These are phyloP conservation scores for Aspergillus persii DNA, from an alignment of 2,329 filamentous ascomycete genomes.

Conservation along the genomic window DNA sequence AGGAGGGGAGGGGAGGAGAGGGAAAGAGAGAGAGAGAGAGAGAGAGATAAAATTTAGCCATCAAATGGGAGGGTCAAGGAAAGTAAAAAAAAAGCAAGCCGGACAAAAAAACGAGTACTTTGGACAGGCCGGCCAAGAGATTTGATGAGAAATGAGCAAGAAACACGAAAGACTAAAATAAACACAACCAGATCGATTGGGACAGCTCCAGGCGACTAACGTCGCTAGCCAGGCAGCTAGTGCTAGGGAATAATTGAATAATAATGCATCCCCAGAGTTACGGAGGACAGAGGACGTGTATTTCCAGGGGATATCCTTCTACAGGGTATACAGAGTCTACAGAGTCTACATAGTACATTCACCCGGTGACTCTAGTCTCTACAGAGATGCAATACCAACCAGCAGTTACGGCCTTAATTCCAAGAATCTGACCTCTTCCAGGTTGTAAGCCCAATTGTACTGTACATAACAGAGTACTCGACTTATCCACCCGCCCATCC, in stretches of 20 bases:
- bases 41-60: slow-evolving; percentile 2
- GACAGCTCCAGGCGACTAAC: slow-evolving; percentile 17
- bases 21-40: background rate
- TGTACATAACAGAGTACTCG: background rate
- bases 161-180: slow-evolving; percentile 15
- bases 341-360: too few relatives aligned
- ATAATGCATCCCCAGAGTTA: slow-evolving; percentile 6
- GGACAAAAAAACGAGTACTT: slow-evolving; percentile 1
- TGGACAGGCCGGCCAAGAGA: slow-evolving; percentile 2
- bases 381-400: too few relatives aligned
- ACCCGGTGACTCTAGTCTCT: too few relatives aligned
- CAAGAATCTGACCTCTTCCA: too few relatives aligned
- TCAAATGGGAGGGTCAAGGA: slow-evolving; percentile 6
- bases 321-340: too few relatives aligned
- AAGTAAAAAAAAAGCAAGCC: slow-evolving; percentile 10
- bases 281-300: too few relatives aligned
- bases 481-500: slow-evolving; percentile 5
- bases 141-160: slow-evolving; percentile 10
- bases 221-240: slow-evolving; percentile 14
- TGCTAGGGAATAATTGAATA: slow-evolving; percentile 14
- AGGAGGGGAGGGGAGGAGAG: background rate
- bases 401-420: too few relatives aligned
- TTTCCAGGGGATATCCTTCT: background rate
- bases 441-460: background rate
- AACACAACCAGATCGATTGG: slow-evolving; percentile 18